Evolutionary conservation across 805 yeast genomes (phyloP), one percentile per base, ranked within the genome.

Genomic region (Lachancea fermentati): DNA sequence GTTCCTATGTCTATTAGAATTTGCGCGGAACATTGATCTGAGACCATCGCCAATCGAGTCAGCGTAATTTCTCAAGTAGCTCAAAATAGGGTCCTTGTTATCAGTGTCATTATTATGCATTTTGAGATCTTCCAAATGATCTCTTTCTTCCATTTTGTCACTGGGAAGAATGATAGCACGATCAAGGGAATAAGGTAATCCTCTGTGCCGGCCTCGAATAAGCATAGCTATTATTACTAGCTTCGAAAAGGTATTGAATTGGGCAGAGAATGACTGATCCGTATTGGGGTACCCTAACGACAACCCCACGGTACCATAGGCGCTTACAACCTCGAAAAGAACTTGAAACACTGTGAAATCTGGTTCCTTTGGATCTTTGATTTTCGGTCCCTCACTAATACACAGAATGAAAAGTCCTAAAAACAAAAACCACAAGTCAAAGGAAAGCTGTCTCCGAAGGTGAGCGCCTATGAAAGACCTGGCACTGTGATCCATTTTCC

Each of bases 201-300:
- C 97, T 73, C 98, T 85, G 55, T 89, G 97, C 44, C 97, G 73
- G 7, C 98, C 97, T 67, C 98, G 78, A 33, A 93, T 73, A 84
- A 93, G 79, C 82, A 88, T 78, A 4, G 88, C 91, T 48, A 86
- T 79, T 29, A 93, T 79, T 2, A 91, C 85, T 33, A 93, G 68
- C 56, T 93, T 93, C 1, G 95, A 83, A 5, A 91, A 53, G 0
- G 73, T 71, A 15, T 75, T 73, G 58, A 91, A 86, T 55, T 81
- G 76, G 0, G 77, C 87, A 13, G 82, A 73, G 35, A 93, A 76
- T 1, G 97, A 85, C 5, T 87, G 69, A 45, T 73, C 67, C 2
- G 75, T 67, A 34, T 66, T 66, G 0, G 94, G 85, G 49, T 79
- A 88, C 0, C 98, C 98, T 40, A 88, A 62, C 4, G 96, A 85